Percentiles rank a stretch among this genome's conserved stretches.
phyloP scores from a whole-genome alignment of 164 flowering plant genomes.

The Vitis labrusca region DNA sequence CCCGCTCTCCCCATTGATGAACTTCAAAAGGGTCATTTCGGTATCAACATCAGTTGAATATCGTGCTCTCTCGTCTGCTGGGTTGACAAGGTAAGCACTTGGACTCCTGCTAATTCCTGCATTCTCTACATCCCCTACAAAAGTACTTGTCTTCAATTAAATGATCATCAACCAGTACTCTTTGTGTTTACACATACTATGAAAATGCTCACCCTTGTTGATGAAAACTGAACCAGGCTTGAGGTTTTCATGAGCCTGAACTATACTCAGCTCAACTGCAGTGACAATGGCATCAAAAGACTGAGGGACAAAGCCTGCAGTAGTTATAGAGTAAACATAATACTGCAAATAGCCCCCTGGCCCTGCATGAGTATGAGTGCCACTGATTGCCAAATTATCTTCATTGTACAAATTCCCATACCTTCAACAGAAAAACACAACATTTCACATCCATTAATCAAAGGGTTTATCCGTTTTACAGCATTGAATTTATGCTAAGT shows the following conservation, averaged over 20 bases:
- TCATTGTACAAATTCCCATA: conserved; percentile 57
- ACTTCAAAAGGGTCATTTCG: conserved; percentile 62
- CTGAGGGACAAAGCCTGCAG: conserved; percentile 56
- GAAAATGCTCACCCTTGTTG: conserved; percentile 37
- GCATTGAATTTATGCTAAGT: background rate
- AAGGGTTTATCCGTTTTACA: background rate
- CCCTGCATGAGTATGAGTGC: conserved; percentile 70
- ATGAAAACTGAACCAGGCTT: conserved; percentile 56
- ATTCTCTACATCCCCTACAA: conserved; percentile 50
- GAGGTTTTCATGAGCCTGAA: conserved; percentile 58
- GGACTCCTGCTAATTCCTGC: conserved; percentile 76
- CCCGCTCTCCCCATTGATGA: conserved; percentile 40
- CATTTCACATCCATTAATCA: background rate
- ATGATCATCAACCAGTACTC: too few relatives aligned
- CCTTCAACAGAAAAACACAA: conserved; percentile 16
- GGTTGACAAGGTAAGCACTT: conserved; percentile 61
- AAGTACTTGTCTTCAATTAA: background rate
- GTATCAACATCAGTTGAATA: conserved; percentile 50
- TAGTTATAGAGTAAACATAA: conserved; percentile 42
- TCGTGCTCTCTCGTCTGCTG: conserved; percentile 49
- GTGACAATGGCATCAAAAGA: conserved; percentile 59
- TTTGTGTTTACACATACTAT: too few relatives aligned
- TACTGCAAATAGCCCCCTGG: conserved; percentile 73
- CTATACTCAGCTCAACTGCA: conserved; percentile 49
- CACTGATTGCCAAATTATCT: conserved; percentile 66